Evolutionary conservation across 1,139 yeast genomes (phyloP), one percentile per base, ranked within the genome.

Genomic region (Chernovozyma sophiae-reginae): DNA sequence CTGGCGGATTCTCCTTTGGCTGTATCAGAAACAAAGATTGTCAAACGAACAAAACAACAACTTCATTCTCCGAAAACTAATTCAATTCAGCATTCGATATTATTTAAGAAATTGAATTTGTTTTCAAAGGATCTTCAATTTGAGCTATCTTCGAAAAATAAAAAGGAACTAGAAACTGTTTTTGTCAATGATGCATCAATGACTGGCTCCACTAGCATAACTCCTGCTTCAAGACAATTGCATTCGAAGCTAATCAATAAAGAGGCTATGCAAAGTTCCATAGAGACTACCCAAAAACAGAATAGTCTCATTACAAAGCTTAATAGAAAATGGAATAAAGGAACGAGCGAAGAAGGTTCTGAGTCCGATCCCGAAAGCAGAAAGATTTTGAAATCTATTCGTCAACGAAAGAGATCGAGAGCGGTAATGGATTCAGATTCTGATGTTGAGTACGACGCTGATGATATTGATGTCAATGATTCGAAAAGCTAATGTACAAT

Each of bases 101-200:
- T 37, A 4, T 28, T 37, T 19, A 37, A 37, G 22, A 37, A 34
- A 30, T 30, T 26, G 31, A 37, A 37, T 27, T 23, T 30, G 14
- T 37, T 34, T 20, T 32, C 34, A 29, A 37, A 75, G 22, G 40
- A 37, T 13, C 11, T 37, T 3, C 40, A 37, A 18, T 24, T 30
- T 17, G 40, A 37, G 34, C n/a, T 37, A 8, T 23, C 31, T 18
- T 15, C 39, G 14, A 26, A 23, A 8, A 25, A 26, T 23, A 31
- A 25, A 14, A 17, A 11, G 25, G 37, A 30, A 7, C 15, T 5
- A 4, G 34, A 32, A 13, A 18, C 37, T 4, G 30, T 30, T 10
- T 24, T 30, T 17, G 35, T 6, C 11, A 20, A 19, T 15, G 12
- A 26, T 13, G 29, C 10, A 7, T 6, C 8, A 20, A 10, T 26